phyloP scores from a whole-genome alignment of 495 filamentous ascomycete species.

The Aspergillus egyptiacus region DNA sequence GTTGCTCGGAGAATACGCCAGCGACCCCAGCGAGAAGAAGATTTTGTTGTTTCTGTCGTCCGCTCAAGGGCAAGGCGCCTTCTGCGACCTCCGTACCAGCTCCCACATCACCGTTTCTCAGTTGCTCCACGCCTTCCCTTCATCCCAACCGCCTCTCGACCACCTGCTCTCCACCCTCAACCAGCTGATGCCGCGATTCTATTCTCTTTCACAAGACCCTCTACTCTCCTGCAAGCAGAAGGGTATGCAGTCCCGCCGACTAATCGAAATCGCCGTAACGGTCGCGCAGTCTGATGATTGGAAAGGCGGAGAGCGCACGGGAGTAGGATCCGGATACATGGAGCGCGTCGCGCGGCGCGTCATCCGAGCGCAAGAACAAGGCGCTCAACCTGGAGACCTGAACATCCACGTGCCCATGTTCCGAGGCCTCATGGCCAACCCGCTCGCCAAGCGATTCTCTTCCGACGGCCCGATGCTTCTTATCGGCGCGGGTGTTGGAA shows the following conservation, averaged over 20 bases:
- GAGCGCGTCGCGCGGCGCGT: slow-evolving; percentile 69
- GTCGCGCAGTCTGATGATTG: slow-evolving; percentile 84
- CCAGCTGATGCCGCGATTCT: slow-evolving; percentile 93
- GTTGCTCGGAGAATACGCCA: slow-evolving; percentile 77
- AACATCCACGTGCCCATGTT: slow-evolving; percentile 88
- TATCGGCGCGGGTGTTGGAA: slow-evolving; percentile 92
- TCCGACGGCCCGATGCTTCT: slow-evolving; percentile 94
- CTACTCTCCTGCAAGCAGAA: slow-evolving; percentile 67
- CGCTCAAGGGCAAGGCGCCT: slow-evolving; percentile 85
- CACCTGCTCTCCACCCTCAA: slow-evolving; percentile 73
- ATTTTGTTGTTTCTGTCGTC: slow-evolving; percentile 79
- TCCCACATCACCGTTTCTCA: slow-evolving; percentile 79
- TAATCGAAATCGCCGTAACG: slow-evolving; percentile 92
- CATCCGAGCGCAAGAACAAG: slow-evolving; percentile 55
- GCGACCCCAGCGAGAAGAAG: slow-evolving; percentile 75
- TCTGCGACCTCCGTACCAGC: slow-evolving; percentile 91
- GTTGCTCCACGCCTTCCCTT: slow-evolving; percentile 87
- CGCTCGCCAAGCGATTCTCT: slow-evolving; percentile 80
- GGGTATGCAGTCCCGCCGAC: slow-evolving; percentile 64
- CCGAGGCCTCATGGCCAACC: slow-evolving; percentile 97
- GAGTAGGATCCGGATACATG: slow-evolving; percentile 77
- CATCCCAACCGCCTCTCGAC: slow-evolving; percentile 77
- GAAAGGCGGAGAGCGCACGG: slow-evolving; percentile 60
- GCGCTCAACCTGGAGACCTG: slow-evolving; percentile 43
- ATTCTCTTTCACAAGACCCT: slow-evolving; percentile 94